These are phyloP conservation scores for Triticum dicoccoides DNA, from an alignment of 176 grass and related monocot species.

Conservation along the genomic window DNA sequence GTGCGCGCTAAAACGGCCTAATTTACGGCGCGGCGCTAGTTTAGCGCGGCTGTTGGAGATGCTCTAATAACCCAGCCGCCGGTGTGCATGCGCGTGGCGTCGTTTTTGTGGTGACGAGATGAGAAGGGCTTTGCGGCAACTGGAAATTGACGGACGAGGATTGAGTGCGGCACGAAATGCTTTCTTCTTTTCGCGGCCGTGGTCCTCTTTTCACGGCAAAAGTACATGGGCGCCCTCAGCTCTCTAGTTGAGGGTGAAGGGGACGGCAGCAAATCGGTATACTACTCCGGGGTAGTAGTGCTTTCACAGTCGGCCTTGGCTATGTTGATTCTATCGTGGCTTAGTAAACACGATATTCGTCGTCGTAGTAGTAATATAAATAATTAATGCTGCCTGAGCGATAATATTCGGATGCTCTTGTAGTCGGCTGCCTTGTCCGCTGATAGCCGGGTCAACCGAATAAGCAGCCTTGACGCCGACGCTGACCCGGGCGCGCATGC, in stretches of 20 bases:
- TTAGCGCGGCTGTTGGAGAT: no score
- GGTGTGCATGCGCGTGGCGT: neutral
- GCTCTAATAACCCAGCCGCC: neutral
- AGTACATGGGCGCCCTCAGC: neutral
- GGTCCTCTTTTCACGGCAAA: neutral
- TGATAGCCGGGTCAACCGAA: neutral
- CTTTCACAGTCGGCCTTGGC: neutral
- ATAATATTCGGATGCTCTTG: neutral
- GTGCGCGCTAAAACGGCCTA: no score
- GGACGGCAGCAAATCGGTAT: neutral
- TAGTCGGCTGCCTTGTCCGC: neutral
- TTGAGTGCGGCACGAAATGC: neutral
- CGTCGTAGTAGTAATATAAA: neutral
- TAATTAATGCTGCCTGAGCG: no score
- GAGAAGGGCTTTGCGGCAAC: constrained; percentile 1
- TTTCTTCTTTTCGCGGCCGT: neutral
- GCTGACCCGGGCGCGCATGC: neutral
- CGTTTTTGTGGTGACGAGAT: constrained; percentile 7
- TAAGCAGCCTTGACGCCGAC: neutral
- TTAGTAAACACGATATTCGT: neutral
- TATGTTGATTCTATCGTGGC: neutral
- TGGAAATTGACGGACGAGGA: neutral
- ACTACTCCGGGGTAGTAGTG: neutral
- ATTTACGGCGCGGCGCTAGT: neutral
- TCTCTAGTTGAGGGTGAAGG: neutral